Evolutionary conservation across 257 asterid species (phyloP).

Genomic region (Lantana camara): DNA sequence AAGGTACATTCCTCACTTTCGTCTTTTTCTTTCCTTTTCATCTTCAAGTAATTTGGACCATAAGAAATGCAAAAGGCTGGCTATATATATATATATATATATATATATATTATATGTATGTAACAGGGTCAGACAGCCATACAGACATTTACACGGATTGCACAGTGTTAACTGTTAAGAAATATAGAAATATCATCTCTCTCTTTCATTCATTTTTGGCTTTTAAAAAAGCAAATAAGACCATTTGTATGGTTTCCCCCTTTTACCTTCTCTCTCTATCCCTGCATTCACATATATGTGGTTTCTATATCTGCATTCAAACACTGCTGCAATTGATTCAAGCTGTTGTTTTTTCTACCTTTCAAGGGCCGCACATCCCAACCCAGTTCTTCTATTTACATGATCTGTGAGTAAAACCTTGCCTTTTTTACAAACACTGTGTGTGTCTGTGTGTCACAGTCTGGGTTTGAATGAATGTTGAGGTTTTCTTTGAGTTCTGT

Average conservation of each 20-base stretch:
- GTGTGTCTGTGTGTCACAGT: not conserved
- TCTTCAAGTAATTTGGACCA: conserved; percentile 3
- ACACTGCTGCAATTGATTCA: conserved; percentile 37
- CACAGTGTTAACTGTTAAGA: not conserved
- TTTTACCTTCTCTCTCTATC: conserved; percentile 23
- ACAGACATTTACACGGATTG: not conserved
- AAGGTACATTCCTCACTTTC: conserved; percentile 23
- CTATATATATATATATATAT: not conserved
- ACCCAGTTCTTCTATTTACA: conserved; percentile 30
- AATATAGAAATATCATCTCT: conserved; percentile 11
- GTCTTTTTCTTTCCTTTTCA: not conserved
- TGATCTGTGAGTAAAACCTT: conserved; percentile 48
- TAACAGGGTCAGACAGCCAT: no score
- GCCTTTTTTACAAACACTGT: conserved; percentile 10
- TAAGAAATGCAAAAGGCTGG: conserved; percentile 9
- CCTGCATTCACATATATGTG: conserved; percentile 4
- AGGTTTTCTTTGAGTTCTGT: conserved; percentile 23
- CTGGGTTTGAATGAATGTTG: conserved; percentile 16
- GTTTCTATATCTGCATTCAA: conserved; percentile 32
- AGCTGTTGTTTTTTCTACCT: conserved; percentile 18
- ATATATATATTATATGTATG: no score
- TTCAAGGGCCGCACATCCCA: conserved; percentile 17
- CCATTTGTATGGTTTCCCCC: conserved; percentile 29
- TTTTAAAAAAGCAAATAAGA: conserved; percentile 42
- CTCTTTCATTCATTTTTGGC: conserved; percentile 25